A percentile compares a stretch with the other conserved stretches of the same genome.
phyloP scores from a whole-genome alignment of 179 eudicot genomes.

The Spinacia oleracea region DNA sequence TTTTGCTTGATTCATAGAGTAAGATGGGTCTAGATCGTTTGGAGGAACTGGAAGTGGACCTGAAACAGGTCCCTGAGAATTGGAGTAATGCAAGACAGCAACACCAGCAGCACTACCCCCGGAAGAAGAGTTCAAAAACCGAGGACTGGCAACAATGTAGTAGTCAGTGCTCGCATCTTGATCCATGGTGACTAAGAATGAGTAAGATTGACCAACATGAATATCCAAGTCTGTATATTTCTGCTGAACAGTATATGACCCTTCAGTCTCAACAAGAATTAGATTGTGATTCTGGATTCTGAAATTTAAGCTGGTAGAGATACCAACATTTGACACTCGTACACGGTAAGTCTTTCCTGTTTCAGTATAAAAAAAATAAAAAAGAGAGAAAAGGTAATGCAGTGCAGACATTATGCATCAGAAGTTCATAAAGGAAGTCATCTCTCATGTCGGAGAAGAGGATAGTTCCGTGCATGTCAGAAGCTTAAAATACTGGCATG shows the following conservation, averaged over 20 bases:
- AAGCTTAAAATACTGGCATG: not conserved
- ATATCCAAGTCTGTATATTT: conserved; percentile 91
- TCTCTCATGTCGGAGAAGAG: not conserved
- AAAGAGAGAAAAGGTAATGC: not conserved
- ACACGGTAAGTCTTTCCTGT: conserved; percentile 87
- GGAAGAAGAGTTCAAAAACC: conserved; percentile 69
- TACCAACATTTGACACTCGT: conserved; percentile 85
- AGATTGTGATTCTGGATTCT: conserved; percentile 90
- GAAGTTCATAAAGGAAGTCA: not conserved
- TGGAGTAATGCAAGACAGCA: conserved; percentile 83
- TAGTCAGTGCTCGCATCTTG: conserved; percentile 83
- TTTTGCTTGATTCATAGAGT: conserved; percentile 98
- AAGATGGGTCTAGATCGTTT: conserved; percentile 65
- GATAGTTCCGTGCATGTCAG: not conserved
- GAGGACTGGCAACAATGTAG: conserved; percentile 92
- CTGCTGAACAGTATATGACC: conserved; percentile 90
- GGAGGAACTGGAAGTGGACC: conserved; percentile 99
- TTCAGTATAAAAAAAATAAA: conserved; percentile 22
- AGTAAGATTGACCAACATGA: conserved; percentile 94
- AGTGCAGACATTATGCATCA: not conserved
- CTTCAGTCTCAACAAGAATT: conserved; percentile 93
- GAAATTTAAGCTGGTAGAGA: conserved; percentile 90
- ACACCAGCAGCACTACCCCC: conserved; percentile 64
- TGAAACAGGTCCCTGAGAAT: conserved; percentile 88
- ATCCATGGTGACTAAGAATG: conserved; percentile 94